Conservation (phyloP, 768 basidiomycete genomes). For the Hortiboletus campestris region DNA sequence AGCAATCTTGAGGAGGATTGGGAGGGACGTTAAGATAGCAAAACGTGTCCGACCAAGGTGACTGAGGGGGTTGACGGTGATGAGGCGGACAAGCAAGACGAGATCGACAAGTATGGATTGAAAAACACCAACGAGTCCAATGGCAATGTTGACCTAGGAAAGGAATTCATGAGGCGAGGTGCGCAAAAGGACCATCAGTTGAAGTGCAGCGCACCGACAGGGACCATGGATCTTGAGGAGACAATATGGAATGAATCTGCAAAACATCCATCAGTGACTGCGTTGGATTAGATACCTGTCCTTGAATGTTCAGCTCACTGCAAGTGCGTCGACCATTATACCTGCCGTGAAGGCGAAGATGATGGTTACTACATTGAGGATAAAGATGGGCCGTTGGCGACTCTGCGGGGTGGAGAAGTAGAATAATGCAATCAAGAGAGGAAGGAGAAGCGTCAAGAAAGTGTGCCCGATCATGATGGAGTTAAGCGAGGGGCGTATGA, state of each 20-base stretch:
- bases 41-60: constrained; percentile 19
- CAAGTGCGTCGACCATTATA: constrained; percentile 18
- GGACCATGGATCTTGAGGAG: constrained; percentile 21
- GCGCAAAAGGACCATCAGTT: no score
- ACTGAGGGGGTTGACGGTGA: constrained; percentile 24
- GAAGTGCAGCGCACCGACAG: constrained; percentile 10
- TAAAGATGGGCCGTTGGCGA: constrained; percentile 28
- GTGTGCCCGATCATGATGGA: constrained; percentile 31
- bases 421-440: constrained; percentile 31
- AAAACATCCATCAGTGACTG: neutral
- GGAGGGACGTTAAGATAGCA: constrained; percentile 18
- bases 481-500: constrained; percentile 22
- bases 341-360: constrained; percentile 22
- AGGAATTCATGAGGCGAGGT: neutral
- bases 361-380: constrained; percentile 26
- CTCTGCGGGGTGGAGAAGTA: constrained; percentile 29
- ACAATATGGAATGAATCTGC: constrained; percentile 30
- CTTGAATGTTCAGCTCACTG: constrained; percentile 11
- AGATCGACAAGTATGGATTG: constrained; percentile 31
- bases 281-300: neutral
- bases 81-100: constrained; percentile 29
- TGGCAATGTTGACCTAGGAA: constrained; percentile 24
- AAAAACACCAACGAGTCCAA: constrained; percentile 30
- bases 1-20: constrained; percentile 28
- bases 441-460: constrained; percentile 30